These are phyloP conservation scores for Wickerhamiella lipophila DNA, from an alignment of 805 yeast genomes.

Conservation along the genomic window DNA sequence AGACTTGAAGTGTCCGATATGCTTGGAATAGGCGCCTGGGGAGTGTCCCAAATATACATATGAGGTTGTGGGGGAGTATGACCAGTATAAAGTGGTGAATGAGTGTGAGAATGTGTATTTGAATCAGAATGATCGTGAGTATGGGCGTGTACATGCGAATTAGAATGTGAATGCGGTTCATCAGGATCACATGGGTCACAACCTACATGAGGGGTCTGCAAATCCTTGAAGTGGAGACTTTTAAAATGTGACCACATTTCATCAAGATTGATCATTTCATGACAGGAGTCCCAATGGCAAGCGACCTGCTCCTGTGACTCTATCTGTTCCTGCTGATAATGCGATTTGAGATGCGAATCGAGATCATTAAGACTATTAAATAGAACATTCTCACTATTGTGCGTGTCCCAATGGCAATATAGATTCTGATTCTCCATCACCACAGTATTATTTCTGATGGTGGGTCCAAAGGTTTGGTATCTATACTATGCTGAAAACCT, in stretches of 20 bases:
- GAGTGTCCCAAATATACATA: not conserved
- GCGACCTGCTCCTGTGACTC: conserved; percentile 16
- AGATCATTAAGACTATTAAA: conserved; percentile 24
- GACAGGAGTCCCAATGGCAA: conserved; percentile 33
- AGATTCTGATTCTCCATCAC: conserved; percentile 10
- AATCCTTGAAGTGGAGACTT: conserved; percentile 22
- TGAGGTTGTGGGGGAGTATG: not conserved
- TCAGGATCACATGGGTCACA: conserved; percentile 6
- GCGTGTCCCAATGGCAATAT: conserved; percentile 30
- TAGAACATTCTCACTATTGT: conserved; percentile 23
- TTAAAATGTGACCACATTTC: conserved; percentile 22
- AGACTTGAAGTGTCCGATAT: not conserved
- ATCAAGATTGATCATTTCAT: conserved; percentile 23
- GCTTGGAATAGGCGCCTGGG: conserved; percentile 5
- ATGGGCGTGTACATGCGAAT: not conserved
- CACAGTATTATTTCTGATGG: not conserved
- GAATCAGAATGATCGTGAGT: not conserved
- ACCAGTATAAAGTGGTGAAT: not conserved
- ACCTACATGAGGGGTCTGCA: conserved; percentile 20
- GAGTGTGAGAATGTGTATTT: not conserved
- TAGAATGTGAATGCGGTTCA: not conserved
- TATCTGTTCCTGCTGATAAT: conserved; percentile 13
- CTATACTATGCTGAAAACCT: conserved; percentile 6
- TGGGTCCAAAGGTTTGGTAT: not conserved
- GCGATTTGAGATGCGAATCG: conserved; percentile 23